Conservation (phyloP, 2,329 filamentous ascomycete genomes). For the Fusarium newnesense region DNA sequence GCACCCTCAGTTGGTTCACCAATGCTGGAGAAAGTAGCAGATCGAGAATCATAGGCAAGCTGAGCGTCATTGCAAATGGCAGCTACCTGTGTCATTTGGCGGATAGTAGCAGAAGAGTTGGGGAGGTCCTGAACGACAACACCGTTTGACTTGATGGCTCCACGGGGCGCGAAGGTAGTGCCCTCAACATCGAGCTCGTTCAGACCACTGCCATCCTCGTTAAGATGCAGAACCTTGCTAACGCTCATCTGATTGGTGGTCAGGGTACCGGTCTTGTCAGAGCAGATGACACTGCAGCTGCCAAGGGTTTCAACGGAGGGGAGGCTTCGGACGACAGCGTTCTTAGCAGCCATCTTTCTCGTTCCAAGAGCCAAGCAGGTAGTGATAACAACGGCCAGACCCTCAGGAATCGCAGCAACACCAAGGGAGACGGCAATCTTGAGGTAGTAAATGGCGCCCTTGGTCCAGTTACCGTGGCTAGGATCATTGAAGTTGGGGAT, state of each 20-base stretch:
- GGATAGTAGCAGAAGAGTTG: slow-evolving; percentile 78
- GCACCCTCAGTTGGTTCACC: slow-evolving; percentile 97
- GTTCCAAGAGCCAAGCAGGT: slow-evolving; percentile 96
- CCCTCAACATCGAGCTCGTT: slow-evolving; percentile 92
- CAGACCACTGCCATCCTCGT: slow-evolving; percentile 75
- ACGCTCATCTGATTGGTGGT: slow-evolving; percentile 99
- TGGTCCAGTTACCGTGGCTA: slow-evolving; percentile 90
- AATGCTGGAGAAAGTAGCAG: slow-evolving; percentile 79
- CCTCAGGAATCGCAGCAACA: slow-evolving; percentile 97
- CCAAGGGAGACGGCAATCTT: slow-evolving; percentile 99
- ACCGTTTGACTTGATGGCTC: slow-evolving; percentile 75
- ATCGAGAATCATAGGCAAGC: slow-evolving; percentile 83
- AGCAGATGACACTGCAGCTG: slow-evolving; percentile 99
- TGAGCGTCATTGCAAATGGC: slow-evolving; percentile 90
- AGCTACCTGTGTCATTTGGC: slow-evolving; percentile 78
- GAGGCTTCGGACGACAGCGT: slow-evolving; percentile 94
- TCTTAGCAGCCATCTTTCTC: slow-evolving; percentile 98
- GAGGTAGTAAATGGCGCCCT: slow-evolving; percentile 98
- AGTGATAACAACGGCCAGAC: slow-evolving; percentile 98
- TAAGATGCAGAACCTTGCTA: slow-evolving; percentile 88
- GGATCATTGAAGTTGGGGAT: slow-evolving; percentile 97
- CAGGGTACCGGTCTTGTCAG: slow-evolving; percentile 97
- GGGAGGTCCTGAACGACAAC: slow-evolving; percentile 75
- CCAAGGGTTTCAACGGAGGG: slow-evolving; percentile 97
- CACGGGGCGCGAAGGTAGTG: slow-evolving; percentile 89